Conservation (phyloP, 2,329 filamentous ascomycete genomes). For the Penicillium sp. region DNA sequence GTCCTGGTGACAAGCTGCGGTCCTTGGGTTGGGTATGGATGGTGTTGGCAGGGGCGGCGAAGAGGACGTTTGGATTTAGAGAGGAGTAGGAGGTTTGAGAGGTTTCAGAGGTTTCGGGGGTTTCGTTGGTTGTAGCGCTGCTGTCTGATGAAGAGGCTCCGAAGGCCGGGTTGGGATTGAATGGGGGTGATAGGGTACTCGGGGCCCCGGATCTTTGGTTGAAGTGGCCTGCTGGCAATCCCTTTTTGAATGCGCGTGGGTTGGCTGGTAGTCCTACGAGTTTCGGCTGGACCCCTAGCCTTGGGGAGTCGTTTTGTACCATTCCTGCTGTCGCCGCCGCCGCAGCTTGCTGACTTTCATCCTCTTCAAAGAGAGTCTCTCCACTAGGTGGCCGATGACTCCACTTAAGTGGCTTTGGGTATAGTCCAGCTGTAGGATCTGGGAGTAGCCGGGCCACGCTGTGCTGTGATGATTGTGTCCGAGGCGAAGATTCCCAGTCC, state of each 20-base stretch:
- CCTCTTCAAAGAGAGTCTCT: constrained; percentile 35
- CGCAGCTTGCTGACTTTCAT: constrained; percentile 16
- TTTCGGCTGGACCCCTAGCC: constrained; percentile 5
- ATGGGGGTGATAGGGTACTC: constrained; percentile 4
- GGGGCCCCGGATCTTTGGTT: background rate
- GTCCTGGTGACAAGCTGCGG: background rate
- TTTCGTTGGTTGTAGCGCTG: constrained; percentile 8
- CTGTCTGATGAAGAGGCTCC: constrained; percentile 9
- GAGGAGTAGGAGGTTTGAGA: constrained; percentile 4
- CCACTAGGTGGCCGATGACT: constrained; percentile 27
- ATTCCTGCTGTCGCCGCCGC: background rate
- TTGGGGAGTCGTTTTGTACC: background rate
- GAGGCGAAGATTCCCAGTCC: constrained; percentile 24
- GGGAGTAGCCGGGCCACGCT: constrained; percentile 34
- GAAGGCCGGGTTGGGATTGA: constrained; percentile 1
- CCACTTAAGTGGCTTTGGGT: constrained; percentile 33
- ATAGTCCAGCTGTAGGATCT: constrained; percentile 27
- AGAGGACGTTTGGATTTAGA: background rate
- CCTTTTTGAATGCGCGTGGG: constrained; percentile 30
- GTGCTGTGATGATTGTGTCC: constrained; percentile 29
- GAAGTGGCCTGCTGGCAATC: constrained; percentile 12
- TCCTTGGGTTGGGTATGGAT: constrained; percentile 4
- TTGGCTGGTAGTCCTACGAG: constrained; percentile 29
- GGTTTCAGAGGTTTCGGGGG: background rate
- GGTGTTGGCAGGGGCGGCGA: constrained; percentile 1